A percentile compares a stretch with the other conserved stretches of the same genome.
Evolutionary conservation across 2,329 filamentous ascomycete genomes (phyloP).

Genomic region (Claviceps fusiformis): DNA sequence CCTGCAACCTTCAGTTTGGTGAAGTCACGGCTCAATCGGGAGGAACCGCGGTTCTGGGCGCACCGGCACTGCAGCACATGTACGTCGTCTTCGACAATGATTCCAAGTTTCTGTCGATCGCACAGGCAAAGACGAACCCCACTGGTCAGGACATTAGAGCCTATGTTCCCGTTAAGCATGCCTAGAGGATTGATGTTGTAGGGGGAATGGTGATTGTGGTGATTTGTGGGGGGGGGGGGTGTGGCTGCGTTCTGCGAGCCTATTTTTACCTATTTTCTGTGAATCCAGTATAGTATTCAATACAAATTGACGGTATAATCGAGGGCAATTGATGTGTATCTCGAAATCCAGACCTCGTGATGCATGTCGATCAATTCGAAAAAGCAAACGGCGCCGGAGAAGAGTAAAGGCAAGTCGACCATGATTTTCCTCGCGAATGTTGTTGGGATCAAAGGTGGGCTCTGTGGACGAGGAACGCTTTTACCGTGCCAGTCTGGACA

Average conservation of each 20-base stretch:
- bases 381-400: neutral
- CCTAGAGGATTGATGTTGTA: neutral
- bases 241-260: too few relatives aligned
- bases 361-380: neutral
- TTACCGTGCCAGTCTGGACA: too few relatives aligned
- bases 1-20: neutral
- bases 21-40: neutral
- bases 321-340: too few relatives aligned
- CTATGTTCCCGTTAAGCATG: neutral
- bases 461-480: too few relatives aligned
- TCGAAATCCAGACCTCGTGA: neutral
- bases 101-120: neutral
- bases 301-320: neutral
- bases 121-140: conserved; percentile 1
- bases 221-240: neutral
- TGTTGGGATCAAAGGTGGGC: too few relatives aligned
- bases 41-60: neutral
- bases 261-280: neutral
- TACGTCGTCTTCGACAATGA: conserved; percentile 4
- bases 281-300: neutral
- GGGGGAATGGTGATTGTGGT: neutral
- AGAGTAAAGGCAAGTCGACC: too few relatives aligned
- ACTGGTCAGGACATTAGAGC: neutral
- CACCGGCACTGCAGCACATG: conserved; percentile 1
- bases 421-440: too few relatives aligned